These are phyloP conservation scores for Cladosporium sp. DNA, from an alignment of 2,329 filamentous ascomycete species.

Conservation along the genomic window DNA sequence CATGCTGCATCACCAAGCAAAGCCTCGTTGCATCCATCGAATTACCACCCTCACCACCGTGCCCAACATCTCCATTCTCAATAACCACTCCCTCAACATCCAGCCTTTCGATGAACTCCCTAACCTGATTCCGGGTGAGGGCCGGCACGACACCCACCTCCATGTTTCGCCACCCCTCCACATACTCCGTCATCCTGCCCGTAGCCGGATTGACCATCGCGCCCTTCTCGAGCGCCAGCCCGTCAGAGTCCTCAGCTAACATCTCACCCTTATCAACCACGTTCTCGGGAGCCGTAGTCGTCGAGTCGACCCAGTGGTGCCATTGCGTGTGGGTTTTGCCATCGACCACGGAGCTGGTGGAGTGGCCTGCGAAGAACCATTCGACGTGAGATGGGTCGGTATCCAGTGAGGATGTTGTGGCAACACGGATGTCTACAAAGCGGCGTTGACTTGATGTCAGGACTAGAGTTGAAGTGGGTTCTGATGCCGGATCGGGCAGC, in stretches of 20 bases:
- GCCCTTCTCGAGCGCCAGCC: slow-evolving; percentile 52
- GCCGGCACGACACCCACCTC: slow-evolving; percentile 9
- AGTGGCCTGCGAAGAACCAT: slow-evolving; percentile 62
- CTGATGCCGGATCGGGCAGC: slow-evolving; percentile 45
- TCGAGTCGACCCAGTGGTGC: slow-evolving; percentile 59
- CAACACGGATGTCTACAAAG: slow-evolving; percentile 61
- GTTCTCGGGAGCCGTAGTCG: slow-evolving; percentile 35
- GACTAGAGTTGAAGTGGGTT: slow-evolving; percentile 62
- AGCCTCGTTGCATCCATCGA: neutral
- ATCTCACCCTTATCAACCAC: slow-evolving; percentile 56
- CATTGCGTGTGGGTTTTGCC: slow-evolving; percentile 39
- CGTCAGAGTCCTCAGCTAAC: slow-evolving; percentile 38
- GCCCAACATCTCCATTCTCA: neutral
- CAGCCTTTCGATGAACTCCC: neutral
- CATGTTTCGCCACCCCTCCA: slow-evolving; percentile 39
- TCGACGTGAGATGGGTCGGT: slow-evolving; percentile 42
- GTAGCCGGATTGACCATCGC: slow-evolving; percentile 57
- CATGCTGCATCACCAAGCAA: slow-evolving; percentile 3
- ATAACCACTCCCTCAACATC: neutral
- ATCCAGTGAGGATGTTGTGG: slow-evolving; percentile 24
- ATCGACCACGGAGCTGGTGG: slow-evolving; percentile 27
- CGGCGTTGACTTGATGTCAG: slow-evolving; percentile 54
- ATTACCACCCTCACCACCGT: neutral
- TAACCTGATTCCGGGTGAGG: neutral
- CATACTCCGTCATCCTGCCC: slow-evolving; percentile 52